Evolutionary conservation across 306 rosid genomes (phyloP).

Genomic region (Quillaja saponaria): DNA sequence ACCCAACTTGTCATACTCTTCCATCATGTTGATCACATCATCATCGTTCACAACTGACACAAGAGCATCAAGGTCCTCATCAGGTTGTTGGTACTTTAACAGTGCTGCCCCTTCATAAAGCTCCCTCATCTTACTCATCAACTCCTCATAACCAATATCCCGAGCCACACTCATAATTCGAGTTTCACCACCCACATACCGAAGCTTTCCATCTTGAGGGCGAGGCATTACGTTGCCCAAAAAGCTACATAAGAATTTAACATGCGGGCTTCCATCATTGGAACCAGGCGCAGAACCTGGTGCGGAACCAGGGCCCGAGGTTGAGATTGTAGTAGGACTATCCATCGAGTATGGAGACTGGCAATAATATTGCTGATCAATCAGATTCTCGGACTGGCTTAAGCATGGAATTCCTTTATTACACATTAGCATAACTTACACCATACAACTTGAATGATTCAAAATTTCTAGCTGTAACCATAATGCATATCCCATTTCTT

Average conservation of each 20-base stretch:
- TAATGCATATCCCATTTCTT: slow-evolving; percentile 15
- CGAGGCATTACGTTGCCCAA: slow-evolving; percentile 93
- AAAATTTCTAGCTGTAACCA: slow-evolving; percentile 15
- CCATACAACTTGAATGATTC: slow-evolving; percentile 32
- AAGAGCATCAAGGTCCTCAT: slow-evolving; percentile 96
- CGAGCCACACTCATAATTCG: slow-evolving; percentile 80
- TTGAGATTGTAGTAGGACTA: slow-evolving; percentile 54
- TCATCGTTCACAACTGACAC: slow-evolving; percentile 95
- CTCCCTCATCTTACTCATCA: slow-evolving; percentile 91
- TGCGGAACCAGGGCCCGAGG: slow-evolving; percentile 29
- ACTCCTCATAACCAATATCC: slow-evolving; percentile 70
- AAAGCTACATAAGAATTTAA: slow-evolving; percentile 89
- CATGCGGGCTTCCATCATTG: slow-evolving; percentile 65
- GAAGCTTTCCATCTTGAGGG: slow-evolving; percentile 92
- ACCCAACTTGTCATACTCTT: slow-evolving; percentile 94
- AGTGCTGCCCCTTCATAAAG: slow-evolving; percentile 77
- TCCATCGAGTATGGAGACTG: slow-evolving; percentile 59
- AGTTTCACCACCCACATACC: slow-evolving; percentile 97
- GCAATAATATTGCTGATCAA: slow-evolving; percentile 45
- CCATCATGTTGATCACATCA: slow-evolving; percentile 98
- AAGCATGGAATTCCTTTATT: slow-evolving; percentile 56
- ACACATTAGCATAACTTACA: slow-evolving; percentile 55
- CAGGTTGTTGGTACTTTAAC: slow-evolving; percentile 94
- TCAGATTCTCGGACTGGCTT: slow-evolving; percentile 47
- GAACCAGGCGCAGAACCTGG: slow-evolving; percentile 45